Evolutionary conservation across 495 filamentous ascomycete species (phyloP), one percentile per base, ranked within the genome.

Genomic region (Penicillium samsonianum): DNA sequence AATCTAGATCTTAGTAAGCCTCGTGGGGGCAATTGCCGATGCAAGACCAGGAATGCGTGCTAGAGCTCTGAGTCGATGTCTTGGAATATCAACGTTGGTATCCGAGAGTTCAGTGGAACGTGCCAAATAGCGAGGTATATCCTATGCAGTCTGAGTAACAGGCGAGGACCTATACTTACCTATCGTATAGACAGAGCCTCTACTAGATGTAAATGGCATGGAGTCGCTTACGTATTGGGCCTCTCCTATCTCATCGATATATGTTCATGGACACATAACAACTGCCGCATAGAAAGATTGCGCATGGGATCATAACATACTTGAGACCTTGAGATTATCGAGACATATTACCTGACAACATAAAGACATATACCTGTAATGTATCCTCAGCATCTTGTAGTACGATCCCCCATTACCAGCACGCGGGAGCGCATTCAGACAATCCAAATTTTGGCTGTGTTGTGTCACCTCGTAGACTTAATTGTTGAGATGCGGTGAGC

Each of bases 401-500:
- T 11, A 46, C 5, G 6, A 17, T 1, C 16, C 5, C 2, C 7
- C 14, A n/a, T n/a, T 3, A 26, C 43, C 14, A 31, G 9, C 28
- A 31, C 25, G 7, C 11, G 44, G 28, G n/a, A 1, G 10, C 11
- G 16, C 9, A 30, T 19, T 30, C 45, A 54, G 17, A 47, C 26
- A 37, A 3, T 41, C 22, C 12, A 3, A 17, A 31, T 3, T 17
- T 28, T 22, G 16, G 26, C 50, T 57, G 23, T 41, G 56, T 14
- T 50, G 60, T 64, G 53, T 55, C 52, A 59, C 56, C 50, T 62
- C 53, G 38, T 64, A 49, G 58, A 4, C 10, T 20, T 16, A 7
- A 50, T 44, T 53, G 38, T 30, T 22, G 31, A 48, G 31, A 26
- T 16, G 57, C 53, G 26, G 56, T 35, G 38, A 53, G 51, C 46